Conservation (phyloP, 2,329 filamentous ascomycete genomes). For the Colletotrichum limetticola region DNA sequence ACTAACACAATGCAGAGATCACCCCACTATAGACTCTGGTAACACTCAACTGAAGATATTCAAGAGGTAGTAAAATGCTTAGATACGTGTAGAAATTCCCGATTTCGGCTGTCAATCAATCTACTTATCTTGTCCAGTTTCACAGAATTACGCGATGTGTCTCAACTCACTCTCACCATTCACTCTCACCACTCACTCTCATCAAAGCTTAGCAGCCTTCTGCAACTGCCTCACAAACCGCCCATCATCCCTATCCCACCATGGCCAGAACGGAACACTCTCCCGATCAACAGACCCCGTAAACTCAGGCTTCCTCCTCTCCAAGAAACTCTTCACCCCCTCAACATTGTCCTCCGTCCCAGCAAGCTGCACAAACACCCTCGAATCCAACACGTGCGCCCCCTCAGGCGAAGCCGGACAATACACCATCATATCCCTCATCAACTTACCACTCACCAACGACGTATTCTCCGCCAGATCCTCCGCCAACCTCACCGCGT, state of each 20-base stretch:
- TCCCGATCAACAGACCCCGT: slow-evolving; percentile 29
- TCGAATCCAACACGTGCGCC: slow-evolving; percentile 76
- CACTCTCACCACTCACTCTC: neutral
- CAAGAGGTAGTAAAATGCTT: neutral
- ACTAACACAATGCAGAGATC: neutral
- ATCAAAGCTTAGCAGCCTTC: neutral
- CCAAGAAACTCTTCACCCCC: slow-evolving; percentile 74
- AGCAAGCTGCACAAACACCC: slow-evolving; percentile 70
- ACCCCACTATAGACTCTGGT: neutral
- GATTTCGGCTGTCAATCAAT: neutral
- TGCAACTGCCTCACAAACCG: neutral
- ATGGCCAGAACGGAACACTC: neutral
- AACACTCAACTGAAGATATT: neutral
- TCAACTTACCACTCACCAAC: neutral
- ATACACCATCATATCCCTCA: neutral
- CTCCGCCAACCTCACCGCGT: slow-evolving; percentile 72
- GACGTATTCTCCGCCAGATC: slow-evolving; percentile 41
- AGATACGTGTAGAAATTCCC: neutral
- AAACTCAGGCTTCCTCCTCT: slow-evolving; percentile 75
- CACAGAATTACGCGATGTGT: neutral
- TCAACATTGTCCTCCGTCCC: slow-evolving; percentile 71
- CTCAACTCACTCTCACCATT: too few relatives aligned
- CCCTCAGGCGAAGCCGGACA: slow-evolving; percentile 71
- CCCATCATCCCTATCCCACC: neutral
- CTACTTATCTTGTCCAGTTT: neutral